Base-by-base conservation (phyloP, 345 rosid genomes). In the Trapa incisa region DNA sequence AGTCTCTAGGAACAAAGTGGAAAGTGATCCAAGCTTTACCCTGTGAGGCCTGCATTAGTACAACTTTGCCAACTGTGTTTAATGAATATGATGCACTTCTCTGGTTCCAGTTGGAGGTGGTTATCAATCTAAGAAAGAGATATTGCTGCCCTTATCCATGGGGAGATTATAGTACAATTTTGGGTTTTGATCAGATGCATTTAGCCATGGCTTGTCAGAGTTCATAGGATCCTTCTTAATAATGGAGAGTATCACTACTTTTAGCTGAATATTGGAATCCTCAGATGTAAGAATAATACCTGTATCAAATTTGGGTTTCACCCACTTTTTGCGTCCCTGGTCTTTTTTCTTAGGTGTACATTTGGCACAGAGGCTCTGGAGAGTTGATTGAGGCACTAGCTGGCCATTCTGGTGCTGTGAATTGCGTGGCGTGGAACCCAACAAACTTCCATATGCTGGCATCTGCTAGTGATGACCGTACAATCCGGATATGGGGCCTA, bases 401-500 rank as follows among this genome's bases (percentile, higher is more conserved):
- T 0, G 89, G 92, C 60, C 92, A 87, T 74, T 81, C 92, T 0
- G 92, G 92, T 47, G 79, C 85, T n/a, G 85, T 79, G 15, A 82
- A 79, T 45, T 79, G 81, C 8, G 83, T 82, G 72, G 75, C 81
- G 71, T 82, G 83, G 85, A 82, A 75, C 62, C 85, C 85, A 6
- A 61, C 72, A 47, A 77, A 82, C 68, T 77, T 68, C 35, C 78
- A 77, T 68, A 82, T 79, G 81, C 65, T 82, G 65, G 85, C 85
- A 14, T 79, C 85, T 13, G 85, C 81, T 7, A 82, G 85, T 47
- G 85, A 82, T 22, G 85, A 82, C 36, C 78, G 85, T 0, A 83
- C 87, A 11, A 81, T 87, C 64, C 79, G 87, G 66, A 81, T 83
- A 75, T 85, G 87, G 89, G 92, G 89, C 69, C 62, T 84, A 60